phyloP scores from a whole-genome alignment of 495 filamentous ascomycete genomes.

The Tuber magnatum region DNA sequence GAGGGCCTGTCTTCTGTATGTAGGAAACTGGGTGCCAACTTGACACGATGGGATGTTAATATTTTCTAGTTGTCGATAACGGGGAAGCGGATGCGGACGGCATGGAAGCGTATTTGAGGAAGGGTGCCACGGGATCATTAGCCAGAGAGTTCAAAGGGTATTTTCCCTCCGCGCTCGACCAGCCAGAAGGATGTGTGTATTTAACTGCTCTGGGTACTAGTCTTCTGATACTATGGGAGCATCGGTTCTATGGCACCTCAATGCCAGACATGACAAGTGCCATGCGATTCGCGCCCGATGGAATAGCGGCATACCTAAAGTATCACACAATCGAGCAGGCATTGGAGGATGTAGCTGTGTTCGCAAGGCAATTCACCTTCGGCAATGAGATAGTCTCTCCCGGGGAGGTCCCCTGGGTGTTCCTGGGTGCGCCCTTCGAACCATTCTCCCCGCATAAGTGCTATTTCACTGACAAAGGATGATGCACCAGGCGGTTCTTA shows the following conservation, averaged over 20 bases:
- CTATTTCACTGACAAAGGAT: not conserved
- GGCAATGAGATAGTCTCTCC: slow-evolving; percentile 10
- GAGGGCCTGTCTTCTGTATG: slow-evolving; percentile 50
- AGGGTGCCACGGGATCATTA: slow-evolving; percentile 24
- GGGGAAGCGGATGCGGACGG: slow-evolving; percentile 23
- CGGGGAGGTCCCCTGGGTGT: slow-evolving; percentile 27
- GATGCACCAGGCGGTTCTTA: slow-evolving; percentile 27
- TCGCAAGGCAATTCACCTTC: slow-evolving; percentile 24
- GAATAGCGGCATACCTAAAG: slow-evolving; percentile 15
- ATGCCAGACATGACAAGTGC: slow-evolving; percentile 23
- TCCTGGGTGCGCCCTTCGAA: slow-evolving; percentile 17
- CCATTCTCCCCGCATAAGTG: not conserved
- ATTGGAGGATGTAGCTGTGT: slow-evolving; percentile 29
- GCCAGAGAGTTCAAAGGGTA: slow-evolving; percentile 23
- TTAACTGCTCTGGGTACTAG: slow-evolving; percentile 4
- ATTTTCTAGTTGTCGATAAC: slow-evolving; percentile 29
- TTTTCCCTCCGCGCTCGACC: not conserved
- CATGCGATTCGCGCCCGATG: slow-evolving; percentile 20
- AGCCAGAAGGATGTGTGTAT: not conserved
- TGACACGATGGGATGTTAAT: not conserved
- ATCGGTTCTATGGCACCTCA: slow-evolving; percentile 35
- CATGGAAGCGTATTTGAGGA: slow-evolving; percentile 14
- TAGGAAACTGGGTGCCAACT: not conserved
- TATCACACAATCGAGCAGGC: slow-evolving; percentile 33
- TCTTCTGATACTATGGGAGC: slow-evolving; percentile 34